Evolutionary conservation across 768 basidiomycete species (phyloP), one percentile per base, ranked within the genome.

Genomic region (Lactarius hengduanensis): DNA sequence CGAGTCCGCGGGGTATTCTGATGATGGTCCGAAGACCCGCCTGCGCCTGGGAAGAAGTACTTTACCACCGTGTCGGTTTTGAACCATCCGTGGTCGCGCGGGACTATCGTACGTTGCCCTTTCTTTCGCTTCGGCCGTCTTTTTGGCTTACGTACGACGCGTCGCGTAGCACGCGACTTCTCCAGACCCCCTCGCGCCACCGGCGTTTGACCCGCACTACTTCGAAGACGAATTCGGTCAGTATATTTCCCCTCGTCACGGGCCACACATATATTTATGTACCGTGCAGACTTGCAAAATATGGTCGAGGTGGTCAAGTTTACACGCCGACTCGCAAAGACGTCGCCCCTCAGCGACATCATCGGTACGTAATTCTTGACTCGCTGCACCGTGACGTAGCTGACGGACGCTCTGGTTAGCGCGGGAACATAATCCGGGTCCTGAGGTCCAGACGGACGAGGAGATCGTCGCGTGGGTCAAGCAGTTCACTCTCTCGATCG

Each of bases 81-180:
- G n/a, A 81, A 82, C 62, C 80, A 85, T 58, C 76, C 77, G 2
- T 78, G 83, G 67, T 82, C 81, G 11, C 74, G 83, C 15, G 84
- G 85, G 1, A 77, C 80, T 0, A 80, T 86, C 64, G 83, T 83
- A 59, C 45, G 80, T 75, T 74, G 10, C 30, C 38, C 41, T 18
- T 3, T 18, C 53, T 38, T 18, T 18, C 57, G 4, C 32, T 43
- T 26, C 8, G 36, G 57, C 32, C 9, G 28, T n/a, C 55, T 40
- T 20, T 40, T 30, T 47, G 3, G 59, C 36, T 45, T 71, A 56
- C 34, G 32, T 69, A 41, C 40, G 28, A 16, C 5, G 18, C 22
- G 59, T 20, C 3, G 56, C 60, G 72, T 75, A 76, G 74, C 75
- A 76, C 61, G 72, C 76, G 8, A 67, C 57, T 0, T 77, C 76